Conservation (phyloP, 2,329 filamentous ascomycete species). For the Lachnellula cervina region DNA sequence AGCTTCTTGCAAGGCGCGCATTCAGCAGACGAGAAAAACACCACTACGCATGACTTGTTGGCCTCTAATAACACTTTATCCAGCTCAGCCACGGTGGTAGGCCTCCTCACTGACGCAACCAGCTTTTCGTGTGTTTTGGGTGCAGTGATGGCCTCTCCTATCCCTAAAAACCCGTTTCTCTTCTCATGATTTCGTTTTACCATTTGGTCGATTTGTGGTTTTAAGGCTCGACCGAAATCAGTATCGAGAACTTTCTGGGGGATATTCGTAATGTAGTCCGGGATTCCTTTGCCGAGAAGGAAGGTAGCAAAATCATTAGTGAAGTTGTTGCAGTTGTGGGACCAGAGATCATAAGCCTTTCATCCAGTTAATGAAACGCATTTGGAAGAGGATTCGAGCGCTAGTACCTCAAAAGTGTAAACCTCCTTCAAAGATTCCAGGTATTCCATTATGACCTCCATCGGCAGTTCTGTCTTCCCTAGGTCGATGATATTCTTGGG, state of each 20-base stretch:
- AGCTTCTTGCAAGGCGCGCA: slow-evolving; percentile 80
- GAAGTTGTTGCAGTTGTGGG: slow-evolving; percentile 97
- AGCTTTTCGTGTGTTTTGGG: slow-evolving; percentile 16
- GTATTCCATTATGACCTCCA: slow-evolving; percentile 81
- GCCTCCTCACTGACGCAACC: slow-evolving; percentile 53
- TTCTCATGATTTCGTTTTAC: slow-evolving; percentile 57
- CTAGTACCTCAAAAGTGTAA: slow-evolving; percentile 68
- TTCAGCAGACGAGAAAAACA: slow-evolving; percentile 90
- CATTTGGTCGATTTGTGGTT: slow-evolving; percentile 65
- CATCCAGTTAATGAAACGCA: slow-evolving; percentile 1
- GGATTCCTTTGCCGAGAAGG: slow-evolving; percentile 81
- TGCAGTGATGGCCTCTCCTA: slow-evolving; percentile 15
- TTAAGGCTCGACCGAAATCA: slow-evolving; percentile 82
- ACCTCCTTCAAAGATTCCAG: slow-evolving; percentile 76
- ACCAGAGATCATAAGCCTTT: slow-evolving; percentile 81
- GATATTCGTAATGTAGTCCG: slow-evolving; percentile 77
- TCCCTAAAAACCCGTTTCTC: slow-evolving; percentile 34
- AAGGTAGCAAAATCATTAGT: slow-evolving; percentile 90
- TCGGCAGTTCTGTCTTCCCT: slow-evolving; percentile 71
- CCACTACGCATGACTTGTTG: slow-evolving; percentile 63
- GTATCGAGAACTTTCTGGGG: slow-evolving; percentile 81
- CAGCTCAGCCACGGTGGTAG: slow-evolving; percentile 55
- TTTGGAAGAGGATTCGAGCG: background rate
- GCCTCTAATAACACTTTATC: slow-evolving; percentile 56
- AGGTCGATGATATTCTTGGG: slow-evolving; percentile 73